phyloP scores from a whole-genome alignment of 345 rosid species.

The Cardiospermum halicacabum region DNA sequence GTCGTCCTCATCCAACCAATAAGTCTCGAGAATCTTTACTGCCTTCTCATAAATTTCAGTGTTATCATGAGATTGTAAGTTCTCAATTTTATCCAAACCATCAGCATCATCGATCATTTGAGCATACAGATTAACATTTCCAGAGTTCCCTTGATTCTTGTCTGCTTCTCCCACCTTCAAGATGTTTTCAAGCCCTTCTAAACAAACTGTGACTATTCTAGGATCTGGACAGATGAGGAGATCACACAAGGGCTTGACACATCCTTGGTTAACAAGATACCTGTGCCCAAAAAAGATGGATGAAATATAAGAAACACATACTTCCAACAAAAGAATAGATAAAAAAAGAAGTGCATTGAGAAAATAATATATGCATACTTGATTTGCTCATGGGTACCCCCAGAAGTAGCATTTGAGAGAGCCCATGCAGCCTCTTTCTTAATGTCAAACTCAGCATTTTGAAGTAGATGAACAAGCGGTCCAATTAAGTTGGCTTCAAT shows the following conservation, averaged over 20 bases:
- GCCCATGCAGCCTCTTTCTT: slow-evolving; percentile 73
- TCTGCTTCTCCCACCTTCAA: slow-evolving; percentile 56
- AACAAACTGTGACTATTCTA: slow-evolving; percentile 49
- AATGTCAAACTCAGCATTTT: slow-evolving; percentile 60
- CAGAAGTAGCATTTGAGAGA: slow-evolving; percentile 60
- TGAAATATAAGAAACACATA: not conserved
- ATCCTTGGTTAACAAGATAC: slow-evolving; percentile 45
- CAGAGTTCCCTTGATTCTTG: slow-evolving; percentile 30
- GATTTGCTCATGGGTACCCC: slow-evolving; percentile 57
- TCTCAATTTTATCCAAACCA: slow-evolving; percentile 59
- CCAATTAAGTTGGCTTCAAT: slow-evolving; percentile 40
- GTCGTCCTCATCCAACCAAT: slow-evolving; percentile 58
- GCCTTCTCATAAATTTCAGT: slow-evolving; percentile 61
- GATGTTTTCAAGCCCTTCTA: slow-evolving; percentile 56
- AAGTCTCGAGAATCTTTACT: slow-evolving; percentile 54
- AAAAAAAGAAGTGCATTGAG: too few species aligned
- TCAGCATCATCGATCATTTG: slow-evolving; percentile 60
- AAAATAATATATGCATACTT: slow-evolving; percentile 24
- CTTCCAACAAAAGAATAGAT: not conserved
- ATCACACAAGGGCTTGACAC: slow-evolving; percentile 54
- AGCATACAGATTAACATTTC: slow-evolving; percentile 43
- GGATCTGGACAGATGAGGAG: slow-evolving; percentile 60
- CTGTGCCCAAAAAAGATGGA: slow-evolving; percentile 13
- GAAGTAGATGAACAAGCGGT: slow-evolving; percentile 41
- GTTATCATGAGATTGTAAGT: slow-evolving; percentile 52